phyloP scores from a whole-genome alignment of 148 eudicot genomes.

The Vaccinium darrowii region DNA sequence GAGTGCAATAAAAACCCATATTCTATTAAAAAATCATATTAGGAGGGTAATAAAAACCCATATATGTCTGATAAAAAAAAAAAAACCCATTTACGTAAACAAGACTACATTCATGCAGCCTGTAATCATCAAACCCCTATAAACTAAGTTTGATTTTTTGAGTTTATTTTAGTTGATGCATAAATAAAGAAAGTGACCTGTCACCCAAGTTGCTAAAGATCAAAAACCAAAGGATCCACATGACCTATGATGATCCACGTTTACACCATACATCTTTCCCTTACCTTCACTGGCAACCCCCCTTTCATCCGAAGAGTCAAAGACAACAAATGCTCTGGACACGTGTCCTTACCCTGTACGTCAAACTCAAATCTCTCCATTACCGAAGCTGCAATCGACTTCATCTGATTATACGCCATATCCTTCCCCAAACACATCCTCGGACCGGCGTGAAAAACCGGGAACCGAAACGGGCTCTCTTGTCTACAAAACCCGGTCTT shows the following conservation, averaged over 20 bases:
- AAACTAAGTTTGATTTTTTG: no score
- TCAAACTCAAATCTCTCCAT: constrained; percentile 32
- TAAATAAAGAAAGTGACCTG: no score
- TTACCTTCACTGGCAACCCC: constrained; percentile 31
- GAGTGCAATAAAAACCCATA: no score
- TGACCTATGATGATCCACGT: neutral
- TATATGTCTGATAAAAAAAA: no score
- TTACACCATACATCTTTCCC: constrained; percentile 17
- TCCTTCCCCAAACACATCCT: constrained; percentile 42
- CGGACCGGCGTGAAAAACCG: constrained; percentile 53
- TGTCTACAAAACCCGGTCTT: constrained; percentile 39
- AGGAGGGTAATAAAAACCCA: no score
- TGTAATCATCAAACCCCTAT: no score
- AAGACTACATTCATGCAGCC: no score
- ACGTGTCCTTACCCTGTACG: constrained; percentile 24
- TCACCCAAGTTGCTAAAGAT: no score
- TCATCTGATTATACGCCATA: constrained; percentile 45
- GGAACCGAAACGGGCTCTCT: constrained; percentile 57
- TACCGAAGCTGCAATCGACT: constrained; percentile 31
- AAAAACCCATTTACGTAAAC: no score
- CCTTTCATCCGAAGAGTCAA: constrained; percentile 40
- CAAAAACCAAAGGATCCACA: no score
- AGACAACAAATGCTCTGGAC: constrained; percentile 28
- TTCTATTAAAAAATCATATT: no score
- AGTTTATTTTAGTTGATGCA: no score